Evolutionary conservation across 306 rosid genomes (phyloP), one percentile per base, ranked within the genome.

Genomic region (Morella rubra): DNA sequence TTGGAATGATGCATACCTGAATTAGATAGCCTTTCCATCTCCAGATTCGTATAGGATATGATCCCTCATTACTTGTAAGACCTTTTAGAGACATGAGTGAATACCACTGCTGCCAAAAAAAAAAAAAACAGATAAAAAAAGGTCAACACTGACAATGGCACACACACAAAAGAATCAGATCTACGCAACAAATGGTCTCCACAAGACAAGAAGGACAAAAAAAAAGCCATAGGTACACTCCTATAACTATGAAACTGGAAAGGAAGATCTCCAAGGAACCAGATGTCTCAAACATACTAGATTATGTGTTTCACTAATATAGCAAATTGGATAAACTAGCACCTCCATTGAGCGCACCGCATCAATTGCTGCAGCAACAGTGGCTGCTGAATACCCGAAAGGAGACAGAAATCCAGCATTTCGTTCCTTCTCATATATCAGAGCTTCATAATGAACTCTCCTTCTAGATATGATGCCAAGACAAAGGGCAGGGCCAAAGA

Each of bases 321-420:
- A 65, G 69, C 50, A 69, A 80, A 62, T 2, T 67, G 73, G 52
- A 49, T 79, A 73, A 76, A 76, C 46, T 69, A 73, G 83, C 76
- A 93, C 97, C 98, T 91, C 97, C 83, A 85, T 90, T 85, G 97
- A 91, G 86, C 87, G 83, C 79, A 91, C 97, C 19, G 90, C 82
- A 73, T 87, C 85, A 80, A 87, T 69, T 71, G 97, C 88, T 73
- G 97, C 90, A 53, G 86, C 80, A 82, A 84, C 81, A 69, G 91
- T 86, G 54, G 86, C 81, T 18, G 86, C 81, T 69, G 96, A 93
- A 86, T 89, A 90, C 66, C 96, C 96, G 81, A 93, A 91, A 69
- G 92, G 92, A 66, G 96, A 91, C 51, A 93, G 71, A 60, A 93
- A 93, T 81, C 97, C 96, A 60, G 84, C 86, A 83, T 90, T 90